Evolutionary conservation across 2,329 filamentous ascomycete genomes (phyloP), one percentile per base, ranked within the genome.

Genomic region (Penicillium sp.): DNA sequence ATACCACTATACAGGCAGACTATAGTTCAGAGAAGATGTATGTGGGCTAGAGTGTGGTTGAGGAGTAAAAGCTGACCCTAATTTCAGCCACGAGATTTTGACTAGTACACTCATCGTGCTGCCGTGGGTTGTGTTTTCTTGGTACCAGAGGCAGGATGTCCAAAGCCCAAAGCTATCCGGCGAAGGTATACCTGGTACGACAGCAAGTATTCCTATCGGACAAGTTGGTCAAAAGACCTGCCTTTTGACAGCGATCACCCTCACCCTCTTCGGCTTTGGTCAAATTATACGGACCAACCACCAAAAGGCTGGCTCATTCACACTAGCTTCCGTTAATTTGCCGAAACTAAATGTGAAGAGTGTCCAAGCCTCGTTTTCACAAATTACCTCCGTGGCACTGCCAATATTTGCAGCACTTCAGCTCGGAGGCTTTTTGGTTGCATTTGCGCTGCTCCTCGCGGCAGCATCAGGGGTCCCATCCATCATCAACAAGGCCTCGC

Each of bases 381-480:
- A 68, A 43, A 58, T 69, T n/a, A 49, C 69, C 28, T 68, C 73
- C 17, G 60, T 78, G 21, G 64, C 71, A 3, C 58, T 82, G 28
- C 80, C 80, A 1, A 77, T 80, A 57, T 82, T 79, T 59, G 76
- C 79, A 8, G 64, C 76, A 0, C 69, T 79, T 54, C 74, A 79
- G 49, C 62, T 82, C 12, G 79, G 78, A 8, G 77, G 76, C 12
- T 71, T 75, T 49, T 68, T 75, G 46, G 74, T 76, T n/a, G 75
- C 76, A 10, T 64, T 80, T n/a, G 55, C 75, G 2, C 55, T 81
- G 26, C 64, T 81, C 38, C 62, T 74, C 31, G 71, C 73, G 7
- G 55, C 71, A 3, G 70, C 75, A 7, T 71, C 74, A 13, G 75
- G 74, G 7, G 51, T 80, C 21, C 64, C 67, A 22, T 58, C 56